Base-by-base conservation (phyloP, 2,329 filamentous ascomycete genomes). In the Penicillium sp. region DNA sequence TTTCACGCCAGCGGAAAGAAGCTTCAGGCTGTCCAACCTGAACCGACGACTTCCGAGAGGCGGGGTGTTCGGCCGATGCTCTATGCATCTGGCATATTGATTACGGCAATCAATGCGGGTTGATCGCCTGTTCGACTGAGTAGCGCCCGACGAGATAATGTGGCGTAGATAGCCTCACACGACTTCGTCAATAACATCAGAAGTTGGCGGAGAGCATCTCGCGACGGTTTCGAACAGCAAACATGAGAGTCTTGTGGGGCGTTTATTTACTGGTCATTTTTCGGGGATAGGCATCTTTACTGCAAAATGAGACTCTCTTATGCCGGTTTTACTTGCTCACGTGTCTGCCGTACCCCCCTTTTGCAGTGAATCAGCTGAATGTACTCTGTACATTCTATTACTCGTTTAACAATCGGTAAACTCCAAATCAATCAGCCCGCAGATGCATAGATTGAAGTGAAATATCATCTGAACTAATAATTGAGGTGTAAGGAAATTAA, bases 1-100 rank as follows among this genome's bases (percentile, higher is more conserved):
- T 53, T 35, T 53, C 51, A 53, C 51, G 35, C 40, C 51, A 53
- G 51, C 49, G 6, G 19, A 52, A 26, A 40, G 35, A 53, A 53
- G 37, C 28, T 53, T 53, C 28, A 53, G 37, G 10, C 40, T 53
- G 33, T 38, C 33, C 22, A 40, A 40, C 35, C 11, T 37, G 35
- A 16, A 13, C 25, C 33, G 48, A 35, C 30, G 14, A 28, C 14
- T 11, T 48, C 25, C 14, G 45, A 25, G 25, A n/a, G 26, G 28
- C 46, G 2, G 28, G 46, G 28, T 6, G n/a, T n/a, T 26, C 16
- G 46, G 19, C 14, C 7, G 10, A n/a, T 33, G 22, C 13, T 25
- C 26, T 48, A 30, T n/a, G 1, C 25, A 28, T 48, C 11, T 30
- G 26, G 14, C 13, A 30, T 30, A 14, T 48, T 13, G 25, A 30